A percentile compares a stretch with the other conserved stretches of the same genome.
Conservation (phyloP, 176 grass and related monocot species). For the Carex kokanica region DNA sequence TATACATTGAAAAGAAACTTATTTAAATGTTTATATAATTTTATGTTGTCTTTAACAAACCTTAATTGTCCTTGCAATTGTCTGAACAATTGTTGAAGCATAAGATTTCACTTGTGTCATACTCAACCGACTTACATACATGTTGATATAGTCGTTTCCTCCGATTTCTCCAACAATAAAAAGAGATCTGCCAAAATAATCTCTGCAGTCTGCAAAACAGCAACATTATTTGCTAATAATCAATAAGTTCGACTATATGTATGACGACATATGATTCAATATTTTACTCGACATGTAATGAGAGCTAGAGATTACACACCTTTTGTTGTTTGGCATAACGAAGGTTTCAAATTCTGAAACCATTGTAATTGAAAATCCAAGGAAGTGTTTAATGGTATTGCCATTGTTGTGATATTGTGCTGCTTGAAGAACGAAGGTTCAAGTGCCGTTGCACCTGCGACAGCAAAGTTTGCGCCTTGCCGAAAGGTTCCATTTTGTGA, state of each 20-base stretch:
- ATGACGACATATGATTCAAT: background rate
- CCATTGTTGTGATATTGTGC: background rate
- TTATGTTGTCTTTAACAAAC: conserved; percentile 1
- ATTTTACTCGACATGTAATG: background rate
- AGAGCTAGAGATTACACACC: background rate
- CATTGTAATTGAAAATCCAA: conserved; percentile 39
- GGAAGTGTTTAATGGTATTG: conserved; percentile 32
- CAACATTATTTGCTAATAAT: background rate
- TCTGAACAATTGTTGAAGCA: conserved; percentile 20
- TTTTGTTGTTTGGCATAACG: conserved; percentile 27
- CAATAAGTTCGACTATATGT: background rate
- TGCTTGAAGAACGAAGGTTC: conserved; percentile 35
- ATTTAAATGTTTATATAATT: background rate
- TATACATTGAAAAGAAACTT: background rate
- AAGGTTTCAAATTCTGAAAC: conserved; percentile 53
- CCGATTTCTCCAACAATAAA: conserved; percentile 46
- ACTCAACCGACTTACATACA: background rate
- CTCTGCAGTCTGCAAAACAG: conserved; percentile 16
- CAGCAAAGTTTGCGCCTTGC: conserved; percentile 47
- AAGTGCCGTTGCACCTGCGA: conserved; percentile 35
- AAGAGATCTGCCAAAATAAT: conserved; percentile 37
- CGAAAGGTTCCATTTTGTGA: conserved; percentile 19
- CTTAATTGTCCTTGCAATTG: conserved; percentile 35
- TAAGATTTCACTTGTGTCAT: conserved; percentile 8
- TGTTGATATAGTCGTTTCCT: conserved; percentile 30